These are phyloP conservation scores for Cyberlindnera americana DNA, from an alignment of 805 yeast genomes.

Conservation along the genomic window DNA sequence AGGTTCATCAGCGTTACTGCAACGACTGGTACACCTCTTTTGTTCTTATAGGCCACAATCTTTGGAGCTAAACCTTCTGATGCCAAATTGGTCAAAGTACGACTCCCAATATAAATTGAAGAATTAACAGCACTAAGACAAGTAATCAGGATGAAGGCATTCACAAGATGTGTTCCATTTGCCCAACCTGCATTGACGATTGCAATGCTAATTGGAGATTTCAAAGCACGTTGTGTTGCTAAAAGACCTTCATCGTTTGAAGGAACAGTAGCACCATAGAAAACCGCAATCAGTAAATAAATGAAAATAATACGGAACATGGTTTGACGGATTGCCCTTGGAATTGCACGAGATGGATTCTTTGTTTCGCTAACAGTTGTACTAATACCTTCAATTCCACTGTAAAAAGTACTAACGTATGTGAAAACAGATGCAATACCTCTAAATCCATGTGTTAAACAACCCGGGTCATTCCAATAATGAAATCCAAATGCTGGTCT, in stretches of 20 bases:
- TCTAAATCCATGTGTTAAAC: slow-evolving; percentile 44
- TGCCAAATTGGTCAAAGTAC: slow-evolving; percentile 64
- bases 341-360: slow-evolving; percentile 67
- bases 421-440: slow-evolving; percentile 59
- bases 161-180: slow-evolving; percentile 63
- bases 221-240: slow-evolving; percentile 36
- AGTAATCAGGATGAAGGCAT: slow-evolving; percentile 65
- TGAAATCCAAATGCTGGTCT: slow-evolving; percentile 33
- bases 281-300: slow-evolving; percentile 58
- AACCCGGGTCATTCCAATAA: slow-evolving; percentile 31
- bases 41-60: slow-evolving; percentile 47
- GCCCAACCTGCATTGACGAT: slow-evolving; percentile 64
- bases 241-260: slow-evolving; percentile 52
- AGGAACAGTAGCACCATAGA: slow-evolving; percentile 67
- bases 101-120: slow-evolving; percentile 64
- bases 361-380: slow-evolving; percentile 70
- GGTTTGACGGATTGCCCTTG: slow-evolving; percentile 66
- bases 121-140: slow-evolving; percentile 69
- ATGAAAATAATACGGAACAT: slow-evolving; percentile 59
- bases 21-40: slow-evolving; percentile 59
- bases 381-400: slow-evolving; percentile 75
- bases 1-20: slow-evolving; percentile 56
- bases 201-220: slow-evolving; percentile 73
- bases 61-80: slow-evolving; percentile 58
- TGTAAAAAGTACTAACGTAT: slow-evolving; percentile 71